These are phyloP conservation scores for Eruca vesicaria DNA, from an alignment of 441 rosid genomes.

Conservation along the genomic window DNA sequence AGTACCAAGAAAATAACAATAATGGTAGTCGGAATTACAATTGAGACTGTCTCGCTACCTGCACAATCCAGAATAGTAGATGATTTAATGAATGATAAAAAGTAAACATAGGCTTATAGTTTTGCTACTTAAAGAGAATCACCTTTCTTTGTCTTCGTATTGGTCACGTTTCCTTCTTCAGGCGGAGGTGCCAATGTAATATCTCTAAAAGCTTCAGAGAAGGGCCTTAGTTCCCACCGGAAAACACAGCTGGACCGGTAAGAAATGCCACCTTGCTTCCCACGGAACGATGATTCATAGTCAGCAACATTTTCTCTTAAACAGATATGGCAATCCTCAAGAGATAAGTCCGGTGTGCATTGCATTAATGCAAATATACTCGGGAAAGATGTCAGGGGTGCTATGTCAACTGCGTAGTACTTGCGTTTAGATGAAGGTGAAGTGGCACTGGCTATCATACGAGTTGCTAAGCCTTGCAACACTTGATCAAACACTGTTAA, in stretches of 20 bases:
- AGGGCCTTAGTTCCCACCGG: slow-evolving; percentile 1
- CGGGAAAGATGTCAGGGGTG: neutral
- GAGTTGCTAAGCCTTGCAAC: slow-evolving; percentile 1
- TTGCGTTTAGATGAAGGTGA: neutral
- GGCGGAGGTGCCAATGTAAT: neutral
- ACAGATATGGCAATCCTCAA: neutral
- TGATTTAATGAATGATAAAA: neutral
- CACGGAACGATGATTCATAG: neutral
- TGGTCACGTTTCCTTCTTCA: neutral
- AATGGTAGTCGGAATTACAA: neutral
- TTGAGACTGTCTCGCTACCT: neutral
- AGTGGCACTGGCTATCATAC: slow-evolving; percentile 20
- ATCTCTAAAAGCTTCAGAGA: neutral
- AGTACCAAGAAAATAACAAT: neutral
- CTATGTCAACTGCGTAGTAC: neutral
- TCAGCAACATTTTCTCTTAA: neutral
- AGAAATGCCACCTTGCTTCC: slow-evolving; percentile 6
- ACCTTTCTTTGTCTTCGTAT: neutral
- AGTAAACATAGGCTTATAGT: neutral
- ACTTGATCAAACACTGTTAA: slow-evolving; percentile 15
- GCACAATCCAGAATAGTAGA: neutral
- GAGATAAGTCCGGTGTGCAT: slow-evolving; percentile 11
- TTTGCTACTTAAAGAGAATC: neutral
- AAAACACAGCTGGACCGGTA: slow-evolving; percentile 1
- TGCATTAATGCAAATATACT: slow-evolving; percentile 1